Conservation (phyloP, 306 rosid genomes). For the Lathyrus oleraceus region DNA sequence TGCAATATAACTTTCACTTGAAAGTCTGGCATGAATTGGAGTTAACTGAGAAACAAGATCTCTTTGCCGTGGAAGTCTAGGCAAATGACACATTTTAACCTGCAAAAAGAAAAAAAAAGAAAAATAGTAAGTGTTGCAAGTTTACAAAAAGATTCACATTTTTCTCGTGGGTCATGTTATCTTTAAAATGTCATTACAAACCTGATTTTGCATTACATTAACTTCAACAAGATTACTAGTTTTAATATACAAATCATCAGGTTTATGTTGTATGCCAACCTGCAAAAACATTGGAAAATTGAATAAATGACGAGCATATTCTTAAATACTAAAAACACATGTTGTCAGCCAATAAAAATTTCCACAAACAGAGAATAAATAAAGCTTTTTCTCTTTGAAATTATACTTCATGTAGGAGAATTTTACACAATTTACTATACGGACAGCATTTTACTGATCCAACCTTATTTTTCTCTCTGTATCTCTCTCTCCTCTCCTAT, state of each 20-base stretch:
- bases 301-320: slow-evolving; percentile 19
- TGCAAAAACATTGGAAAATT: slow-evolving; percentile 45
- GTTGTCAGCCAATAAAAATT: background rate
- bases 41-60: slow-evolving; percentile 63
- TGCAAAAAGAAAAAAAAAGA: slow-evolving; percentile 37
- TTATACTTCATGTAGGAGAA: background rate
- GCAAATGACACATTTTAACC: slow-evolving; percentile 70
- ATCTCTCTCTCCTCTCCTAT: background rate
- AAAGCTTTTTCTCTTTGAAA: background rate
- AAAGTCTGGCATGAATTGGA: slow-evolving; percentile 74
- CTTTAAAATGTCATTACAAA: slow-evolving; percentile 38
- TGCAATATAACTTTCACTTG: slow-evolving; percentile 55
- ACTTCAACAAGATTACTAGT: slow-evolving; percentile 60
- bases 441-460: background rate
- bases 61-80: slow-evolving; percentile 70
- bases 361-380: background rate
- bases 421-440: too few species aligned
- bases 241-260: slow-evolving; percentile 62
- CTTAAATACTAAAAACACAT: background rate
- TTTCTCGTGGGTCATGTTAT: background rate
- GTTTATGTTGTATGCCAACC: slow-evolving; percentile 74
- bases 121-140: background rate
- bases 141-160: background rate
- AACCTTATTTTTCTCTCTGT: background rate
- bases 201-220: slow-evolving; percentile 68